Evolutionary conservation across 768 basidiomycete genomes (phyloP), one percentile per base, ranked within the genome.

Genomic region (Auriscalpium microsporum): DNA sequence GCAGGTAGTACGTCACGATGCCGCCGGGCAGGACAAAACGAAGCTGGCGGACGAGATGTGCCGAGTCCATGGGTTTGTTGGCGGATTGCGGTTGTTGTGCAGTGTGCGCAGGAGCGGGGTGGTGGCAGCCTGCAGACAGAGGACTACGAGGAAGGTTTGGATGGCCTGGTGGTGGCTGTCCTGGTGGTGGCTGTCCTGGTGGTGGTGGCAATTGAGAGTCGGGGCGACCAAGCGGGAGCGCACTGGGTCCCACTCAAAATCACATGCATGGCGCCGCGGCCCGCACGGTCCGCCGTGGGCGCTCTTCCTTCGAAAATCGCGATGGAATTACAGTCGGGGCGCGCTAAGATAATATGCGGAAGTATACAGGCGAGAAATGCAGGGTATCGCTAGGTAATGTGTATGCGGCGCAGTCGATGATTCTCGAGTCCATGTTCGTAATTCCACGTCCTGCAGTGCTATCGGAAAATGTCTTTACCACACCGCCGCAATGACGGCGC

Each of bases 11-110:
- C 3, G 86, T 87, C 63, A 83, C 59, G 42, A 70, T 63, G 1
- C 74, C 82, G 10, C 88, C 87, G n/a, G 88, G 87, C 10, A 89
- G 63, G 47, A 88, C 79, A 54, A 89, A 82, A 65, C 89, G 87
- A 64, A 90, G 77, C 71, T 89, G 87, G 50, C 78, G 76, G 54
- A 80, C 65, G 1, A 82, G 79, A 66, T 89, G 83, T 23, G 52
- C 55, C 23, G 53, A 62, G 48, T 45, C 47, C 59, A 60, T 60
- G 34, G 53, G 44, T 51, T 51, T 34, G 42, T 42, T 23, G 2
- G n/a, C 46, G 45, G 19, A 28, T 47, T 6, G 14, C 46, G 46
- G 46, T 19, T n/a, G 40, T 42, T 42, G 40, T 42, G 40, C 28
- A 42, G 40, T 4, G 8, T 42, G 4, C 4, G 40, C 17, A 7